Evolutionary conservation across 2,329 filamentous ascomycete species (phyloP).

Genomic region (Paraconiothyrium sp.): DNA sequence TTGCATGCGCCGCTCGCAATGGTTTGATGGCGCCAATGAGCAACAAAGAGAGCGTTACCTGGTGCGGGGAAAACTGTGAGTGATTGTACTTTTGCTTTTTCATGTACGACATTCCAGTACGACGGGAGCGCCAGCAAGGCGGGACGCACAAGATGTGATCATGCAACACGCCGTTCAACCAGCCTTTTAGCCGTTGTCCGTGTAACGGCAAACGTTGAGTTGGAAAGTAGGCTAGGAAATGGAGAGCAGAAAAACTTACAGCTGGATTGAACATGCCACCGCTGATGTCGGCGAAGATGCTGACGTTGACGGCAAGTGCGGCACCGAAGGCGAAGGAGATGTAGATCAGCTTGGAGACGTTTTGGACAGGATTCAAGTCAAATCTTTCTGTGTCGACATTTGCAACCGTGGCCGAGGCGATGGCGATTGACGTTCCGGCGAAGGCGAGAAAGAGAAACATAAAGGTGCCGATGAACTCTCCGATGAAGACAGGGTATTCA

Average conservation of each 20-base stretch:
- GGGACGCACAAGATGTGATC: background rate
- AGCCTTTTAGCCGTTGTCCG: background rate
- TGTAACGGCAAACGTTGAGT: background rate
- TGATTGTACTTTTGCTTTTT: background rate
- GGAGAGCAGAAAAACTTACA: slow-evolving; percentile 21
- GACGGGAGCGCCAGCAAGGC: background rate
- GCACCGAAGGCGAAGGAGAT: slow-evolving; percentile 53
- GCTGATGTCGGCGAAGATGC: slow-evolving; percentile 42
- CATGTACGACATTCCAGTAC: background rate
- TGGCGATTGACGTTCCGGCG: slow-evolving; percentile 6
- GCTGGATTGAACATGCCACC: slow-evolving; percentile 39
- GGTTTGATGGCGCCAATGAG: slow-evolving; percentile 27
- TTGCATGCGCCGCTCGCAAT: slow-evolving; percentile 27
- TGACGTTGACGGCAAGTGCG: slow-evolving; percentile 53
- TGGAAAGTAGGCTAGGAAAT: background rate
- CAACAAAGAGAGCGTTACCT: slow-evolving; percentile 11
- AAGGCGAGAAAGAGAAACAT: slow-evolving; percentile 13
- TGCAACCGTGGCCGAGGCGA: slow-evolving; percentile 1
- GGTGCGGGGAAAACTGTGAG: slow-evolving; percentile 1
- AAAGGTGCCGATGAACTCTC: slow-evolving; percentile 12
- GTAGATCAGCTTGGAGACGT: slow-evolving; percentile 43
- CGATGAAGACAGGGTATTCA: slow-evolving; percentile 13
- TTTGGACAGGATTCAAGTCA: slow-evolving; percentile 5
- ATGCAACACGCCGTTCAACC: background rate
- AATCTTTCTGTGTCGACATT: background rate